Evolutionary conservation across 1,284 basidiomycete genomes (phyloP), one percentile per base, ranked within the genome.

Genomic region (Farysia itapuensis): DNA sequence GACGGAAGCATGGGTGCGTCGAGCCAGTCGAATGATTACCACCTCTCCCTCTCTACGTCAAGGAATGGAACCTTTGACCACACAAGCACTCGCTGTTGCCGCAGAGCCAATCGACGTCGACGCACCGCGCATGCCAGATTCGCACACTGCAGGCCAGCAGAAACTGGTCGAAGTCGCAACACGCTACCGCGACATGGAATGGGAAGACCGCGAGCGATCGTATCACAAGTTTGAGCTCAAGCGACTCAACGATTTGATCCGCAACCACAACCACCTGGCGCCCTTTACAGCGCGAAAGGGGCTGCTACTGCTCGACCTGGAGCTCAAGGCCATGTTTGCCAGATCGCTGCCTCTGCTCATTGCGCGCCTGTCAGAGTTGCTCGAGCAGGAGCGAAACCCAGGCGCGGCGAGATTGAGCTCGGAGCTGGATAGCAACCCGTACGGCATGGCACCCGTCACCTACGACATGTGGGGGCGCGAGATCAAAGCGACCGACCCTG

Each of bases 161-260:
- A 35, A 26, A n/a, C 25, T 47, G 26, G 14, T 66, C 14, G 50
- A 44, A 1, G 38, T 65, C n/a, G 78, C 83, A 16, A 74, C 76
- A 18, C 66, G 77, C 0, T 79, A 86, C 48, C 82, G 85, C 4
- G 90, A 94, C 73, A 59, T 74, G 1, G 84, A 84, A 35, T 94
- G 90, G 90, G 84, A 87, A 65, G 77, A 77, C 9, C 81, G 83
- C 35, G 89, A 94, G 71, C 70, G 76, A 0, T 36, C 39, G 2
- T 74, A 58, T 37, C 72, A 74, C 29, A 25, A 29, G 2, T 43
- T 38, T 22, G 53, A 63, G 19, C 28, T 74, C 8, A 41, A 54
- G 13, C 41, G 60, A 11, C 50, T 74, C 19, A 72, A 74, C 44
- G 50, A 72, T 5, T 23, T 58, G 1, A 47, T 74, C 0, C 52